A percentile compares a stretch with the other conserved stretches of the same genome.
phyloP scores from a whole-genome alignment of 164 flowering plant genomes.

The Warburgia ugandensis region DNA sequence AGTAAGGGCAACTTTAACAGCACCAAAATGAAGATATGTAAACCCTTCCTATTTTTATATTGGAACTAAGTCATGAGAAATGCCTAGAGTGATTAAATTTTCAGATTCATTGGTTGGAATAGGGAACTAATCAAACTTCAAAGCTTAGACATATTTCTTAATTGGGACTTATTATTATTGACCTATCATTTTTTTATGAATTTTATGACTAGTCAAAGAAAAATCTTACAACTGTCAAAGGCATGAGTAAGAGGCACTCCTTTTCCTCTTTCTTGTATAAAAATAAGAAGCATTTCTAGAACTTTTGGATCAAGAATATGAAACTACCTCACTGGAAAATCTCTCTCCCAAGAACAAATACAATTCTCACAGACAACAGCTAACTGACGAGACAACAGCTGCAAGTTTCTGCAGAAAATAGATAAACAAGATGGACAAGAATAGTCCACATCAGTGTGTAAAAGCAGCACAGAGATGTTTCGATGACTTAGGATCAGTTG shows the following conservation, averaged over 20 bases:
- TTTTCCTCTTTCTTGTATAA: conserved; percentile 77
- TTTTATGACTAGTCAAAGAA: not conserved
- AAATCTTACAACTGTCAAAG: conserved; percentile 36
- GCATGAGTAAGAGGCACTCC: conserved; percentile 28
- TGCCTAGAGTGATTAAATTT: too few species aligned
- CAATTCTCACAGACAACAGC: conserved; percentile 90
- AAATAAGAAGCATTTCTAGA: conserved; percentile 73
- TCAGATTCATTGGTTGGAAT: too few species aligned
- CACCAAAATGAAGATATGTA: too few species aligned
- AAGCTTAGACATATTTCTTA: too few species aligned
- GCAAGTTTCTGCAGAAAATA: conserved; percentile 51
- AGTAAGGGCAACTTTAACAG: too few species aligned
- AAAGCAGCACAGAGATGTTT: too few species aligned
- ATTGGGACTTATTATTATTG: not conserved
- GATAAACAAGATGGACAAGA: not conserved
- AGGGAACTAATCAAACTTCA: too few species aligned
- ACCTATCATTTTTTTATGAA: too few species aligned
- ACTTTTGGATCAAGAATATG: conserved; percentile 78
- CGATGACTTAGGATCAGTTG: too few species aligned
- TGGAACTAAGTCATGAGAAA: too few species aligned
- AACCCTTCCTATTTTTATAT: too few species aligned
- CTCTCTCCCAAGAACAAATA: conserved; percentile 57
- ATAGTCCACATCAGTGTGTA: not conserved
- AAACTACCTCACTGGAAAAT: conserved; percentile 78
- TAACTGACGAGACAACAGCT: conserved; percentile 81